These are phyloP conservation scores for Phoenix roebelenii DNA, from an alignment of 176 grass and related monocot species.

Conservation along the genomic window DNA sequence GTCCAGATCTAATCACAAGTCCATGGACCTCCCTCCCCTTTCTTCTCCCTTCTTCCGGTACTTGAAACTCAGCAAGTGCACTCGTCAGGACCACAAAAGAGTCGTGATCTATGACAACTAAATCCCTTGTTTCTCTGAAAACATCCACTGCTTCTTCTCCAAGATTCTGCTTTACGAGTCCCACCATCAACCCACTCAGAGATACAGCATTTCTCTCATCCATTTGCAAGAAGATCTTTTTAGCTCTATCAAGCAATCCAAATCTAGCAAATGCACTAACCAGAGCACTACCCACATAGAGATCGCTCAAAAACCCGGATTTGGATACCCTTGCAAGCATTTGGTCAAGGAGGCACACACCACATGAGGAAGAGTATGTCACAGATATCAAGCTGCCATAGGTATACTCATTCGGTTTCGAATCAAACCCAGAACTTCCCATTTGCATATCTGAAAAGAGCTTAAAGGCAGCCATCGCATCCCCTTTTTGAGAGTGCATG, in stretches of 20 bases:
- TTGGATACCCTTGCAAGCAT: slow-evolving; percentile 36
- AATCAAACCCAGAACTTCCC: slow-evolving; percentile 11
- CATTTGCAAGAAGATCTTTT: slow-evolving; percentile 44
- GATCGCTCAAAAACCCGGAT: slow-evolving; percentile 48
- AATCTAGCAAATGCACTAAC: slow-evolving; percentile 62
- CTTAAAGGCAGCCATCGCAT: slow-evolving; percentile 32
- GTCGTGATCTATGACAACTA: slow-evolving; percentile 33
- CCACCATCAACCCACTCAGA: slow-evolving; percentile 63
- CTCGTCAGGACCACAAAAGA: slow-evolving; percentile 68
- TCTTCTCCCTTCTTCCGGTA: slow-evolving; percentile 36
- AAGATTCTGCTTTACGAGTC: slow-evolving; percentile 45
- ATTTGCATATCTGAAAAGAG: slow-evolving; percentile 43
- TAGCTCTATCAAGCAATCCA: slow-evolving; percentile 47
- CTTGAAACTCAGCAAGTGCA: slow-evolving; percentile 49
- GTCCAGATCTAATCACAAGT: slow-evolving; percentile 35
- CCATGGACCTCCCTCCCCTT: slow-evolving; percentile 65
- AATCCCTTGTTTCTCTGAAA: slow-evolving; percentile 37
- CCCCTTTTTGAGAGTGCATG: slow-evolving; percentile 52
- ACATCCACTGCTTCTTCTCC: slow-evolving; percentile 56
- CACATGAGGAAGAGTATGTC: slow-evolving; percentile 29
- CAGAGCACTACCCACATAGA: slow-evolving; percentile 66
- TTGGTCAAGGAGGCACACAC: slow-evolving; percentile 35
- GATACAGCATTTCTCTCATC: slow-evolving; percentile 66
- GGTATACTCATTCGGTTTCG: slow-evolving; percentile 50
- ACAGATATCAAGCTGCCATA: slow-evolving; percentile 62